phyloP scores from a whole-genome alignment of 768 basidiomycete genomes.

The Boletus sp. region DNA sequence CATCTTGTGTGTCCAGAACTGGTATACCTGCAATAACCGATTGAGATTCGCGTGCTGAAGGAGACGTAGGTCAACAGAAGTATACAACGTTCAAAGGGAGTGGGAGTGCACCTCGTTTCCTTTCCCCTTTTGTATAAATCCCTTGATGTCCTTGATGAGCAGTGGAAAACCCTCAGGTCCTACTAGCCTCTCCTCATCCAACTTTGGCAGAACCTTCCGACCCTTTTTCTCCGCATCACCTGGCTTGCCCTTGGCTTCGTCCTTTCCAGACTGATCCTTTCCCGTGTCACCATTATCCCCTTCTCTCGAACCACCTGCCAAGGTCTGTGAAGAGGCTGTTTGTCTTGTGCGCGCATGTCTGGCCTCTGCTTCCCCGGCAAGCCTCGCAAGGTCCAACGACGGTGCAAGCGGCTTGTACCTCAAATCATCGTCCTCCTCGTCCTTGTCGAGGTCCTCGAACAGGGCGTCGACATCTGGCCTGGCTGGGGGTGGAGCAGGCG shows the following conservation, averaged over 20 bases:
- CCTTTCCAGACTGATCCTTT: constrained; percentile 4
- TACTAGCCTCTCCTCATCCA: constrained; percentile 77
- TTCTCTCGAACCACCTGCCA: constrained; percentile 46
- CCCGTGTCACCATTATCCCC: constrained; percentile 16
- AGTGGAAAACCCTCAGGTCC: constrained; percentile 75
- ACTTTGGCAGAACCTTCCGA: constrained; percentile 41
- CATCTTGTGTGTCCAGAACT: constrained; percentile 92
- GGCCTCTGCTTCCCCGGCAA: constrained; percentile 54
- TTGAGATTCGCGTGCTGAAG: constrained; percentile 74
- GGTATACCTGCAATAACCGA: constrained; percentile 78
- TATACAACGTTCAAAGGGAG: neutral
- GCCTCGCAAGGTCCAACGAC: constrained; percentile 49
- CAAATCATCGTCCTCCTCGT: constrained; percentile 43
- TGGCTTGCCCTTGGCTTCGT: constrained; percentile 6
- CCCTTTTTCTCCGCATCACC: constrained; percentile 28
- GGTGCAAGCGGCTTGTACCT: constrained; percentile 47
- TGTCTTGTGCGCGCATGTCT: constrained; percentile 34
- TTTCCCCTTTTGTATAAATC: constrained; percentile 81
- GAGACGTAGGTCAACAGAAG: neutral
- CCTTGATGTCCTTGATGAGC: constrained; percentile 71
- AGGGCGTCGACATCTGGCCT: constrained; percentile 38
- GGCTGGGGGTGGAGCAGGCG: constrained; percentile 11
- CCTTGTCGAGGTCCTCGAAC: constrained; percentile 48
- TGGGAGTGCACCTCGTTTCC: constrained; percentile 72
- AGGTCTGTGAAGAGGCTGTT: constrained; percentile 40